Evolutionary conservation across 1,139 yeast species (phyloP).

Genomic region (Scheffersomyces stambukii): DNA sequence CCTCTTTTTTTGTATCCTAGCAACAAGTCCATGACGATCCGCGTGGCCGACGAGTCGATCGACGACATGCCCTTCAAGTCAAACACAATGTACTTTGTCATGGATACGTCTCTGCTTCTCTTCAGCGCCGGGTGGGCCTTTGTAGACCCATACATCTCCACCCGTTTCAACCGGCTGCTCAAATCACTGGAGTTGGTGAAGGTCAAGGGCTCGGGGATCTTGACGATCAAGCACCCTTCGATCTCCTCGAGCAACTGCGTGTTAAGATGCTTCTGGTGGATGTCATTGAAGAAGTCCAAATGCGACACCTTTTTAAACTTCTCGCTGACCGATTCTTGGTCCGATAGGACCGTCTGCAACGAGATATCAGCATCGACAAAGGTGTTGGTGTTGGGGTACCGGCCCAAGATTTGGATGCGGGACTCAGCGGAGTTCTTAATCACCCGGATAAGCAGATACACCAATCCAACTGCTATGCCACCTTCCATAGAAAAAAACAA

Average conservation of each 20-base stretch:
- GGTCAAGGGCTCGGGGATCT: conserved; percentile 88
- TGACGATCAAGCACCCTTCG: conserved; percentile 82
- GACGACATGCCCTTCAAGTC: conserved; percentile 85
- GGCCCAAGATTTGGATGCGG: conserved; percentile 82
- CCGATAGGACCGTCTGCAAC: conserved; percentile 14
- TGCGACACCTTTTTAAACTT: conserved; percentile 4
- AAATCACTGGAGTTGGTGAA: conserved; percentile 88
- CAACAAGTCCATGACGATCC: conserved; percentile 62
- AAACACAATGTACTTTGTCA: conserved; percentile 68
- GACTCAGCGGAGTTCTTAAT: conserved; percentile 84
- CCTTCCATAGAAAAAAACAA: conserved; percentile 81
- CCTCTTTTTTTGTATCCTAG: conserved; percentile 50
- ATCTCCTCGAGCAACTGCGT: conserved; percentile 57
- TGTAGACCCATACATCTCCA: conserved; percentile 83
- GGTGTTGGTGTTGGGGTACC: conserved; percentile 71
- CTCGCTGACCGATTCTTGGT: conserved; percentile 1
- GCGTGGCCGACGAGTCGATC: conserved; percentile 84
- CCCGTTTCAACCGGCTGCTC: conserved; percentile 65
- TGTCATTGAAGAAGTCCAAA: conserved; percentile 33
- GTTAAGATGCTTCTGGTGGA: conserved; percentile 34
- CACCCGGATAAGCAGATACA: conserved; percentile 74
- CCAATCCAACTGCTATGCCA: conserved; percentile 84
- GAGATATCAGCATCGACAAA: conserved; percentile 73
- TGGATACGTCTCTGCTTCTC: conserved; percentile 46
- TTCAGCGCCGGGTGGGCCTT: conserved; percentile 81